Conservation (phyloP, 1,284 basidiomycete genomes). For the Cutaneotrichosporon sp. region DNA sequence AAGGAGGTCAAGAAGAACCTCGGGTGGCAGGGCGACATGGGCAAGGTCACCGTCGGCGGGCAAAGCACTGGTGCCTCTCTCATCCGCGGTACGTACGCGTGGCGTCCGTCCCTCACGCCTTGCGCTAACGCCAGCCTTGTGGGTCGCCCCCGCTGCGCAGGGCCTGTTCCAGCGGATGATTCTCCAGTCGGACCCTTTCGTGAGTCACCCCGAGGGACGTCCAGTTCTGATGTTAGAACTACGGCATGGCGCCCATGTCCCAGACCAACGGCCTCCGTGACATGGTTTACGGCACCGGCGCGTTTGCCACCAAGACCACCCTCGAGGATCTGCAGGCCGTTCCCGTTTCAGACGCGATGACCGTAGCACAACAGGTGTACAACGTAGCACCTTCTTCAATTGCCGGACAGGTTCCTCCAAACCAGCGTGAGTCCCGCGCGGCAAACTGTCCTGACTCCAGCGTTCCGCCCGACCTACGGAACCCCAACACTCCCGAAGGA, state of each 20-base stretch:
- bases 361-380: constrained; percentile 58
- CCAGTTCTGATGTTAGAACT: constrained; percentile 53
- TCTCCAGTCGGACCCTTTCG: constrained; percentile 72
- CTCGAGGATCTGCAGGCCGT: constrained; percentile 60
- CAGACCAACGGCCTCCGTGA: constrained; percentile 63
- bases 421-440: constrained; percentile 31
- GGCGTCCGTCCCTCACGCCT: neutral
- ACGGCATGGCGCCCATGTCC: constrained; percentile 63
- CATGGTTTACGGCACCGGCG: constrained; percentile 59
- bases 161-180: constrained; percentile 72
- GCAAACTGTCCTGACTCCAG: constrained; percentile 23
- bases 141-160: constrained; percentile 66
- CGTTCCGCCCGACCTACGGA: constrained; percentile 40
- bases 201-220: constrained; percentile 48
- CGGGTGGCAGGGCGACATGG: constrained; percentile 66
- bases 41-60: constrained; percentile 76
- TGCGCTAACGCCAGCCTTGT: constrained; percentile 59
- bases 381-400: neutral
- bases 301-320: constrained; percentile 40
- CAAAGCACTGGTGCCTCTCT: constrained; percentile 83
- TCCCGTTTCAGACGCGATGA: constrained; percentile 60
- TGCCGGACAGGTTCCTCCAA: constrained; percentile 30
- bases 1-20: constrained; percentile 66
- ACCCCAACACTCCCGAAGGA: constrained; percentile 37
- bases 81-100: constrained; percentile 59